A percentile compares a stretch with the other conserved stretches of the same genome.
Conservation (phyloP, 768 basidiomycete species). For the Phlebiopsis flavidoalba region DNA sequence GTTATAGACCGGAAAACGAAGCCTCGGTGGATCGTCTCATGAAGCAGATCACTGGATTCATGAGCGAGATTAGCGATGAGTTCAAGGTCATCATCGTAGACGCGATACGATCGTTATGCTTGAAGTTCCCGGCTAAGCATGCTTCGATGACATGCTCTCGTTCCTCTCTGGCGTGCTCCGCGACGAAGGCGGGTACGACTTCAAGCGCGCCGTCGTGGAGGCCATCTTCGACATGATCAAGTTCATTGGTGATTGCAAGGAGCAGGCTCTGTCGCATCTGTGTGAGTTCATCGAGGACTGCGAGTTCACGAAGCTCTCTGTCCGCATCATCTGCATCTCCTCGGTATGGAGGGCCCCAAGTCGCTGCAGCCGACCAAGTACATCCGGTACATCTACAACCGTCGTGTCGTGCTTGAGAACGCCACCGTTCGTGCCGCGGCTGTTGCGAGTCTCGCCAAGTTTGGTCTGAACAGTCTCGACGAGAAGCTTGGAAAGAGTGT, state of each 20-base stretch:
- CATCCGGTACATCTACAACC: constrained; percentile 99
- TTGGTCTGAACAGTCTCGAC: constrained; percentile 87
- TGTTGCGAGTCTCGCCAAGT: constrained; percentile 92
- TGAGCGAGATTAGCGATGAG: constrained; percentile 99
- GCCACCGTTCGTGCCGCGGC: constrained; percentile 97
- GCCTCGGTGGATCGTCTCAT: constrained; percentile 98
- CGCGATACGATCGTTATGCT: constrained; percentile 94
- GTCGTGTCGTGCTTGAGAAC: constrained; percentile 92
- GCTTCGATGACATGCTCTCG: constrained; percentile 86
- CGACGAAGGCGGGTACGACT: constrained; percentile 98
- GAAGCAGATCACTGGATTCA: constrained; percentile 98
- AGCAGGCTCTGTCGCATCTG: constrained; percentile 94
- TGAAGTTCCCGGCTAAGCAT: constrained; percentile 98
- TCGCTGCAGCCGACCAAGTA: constrained; percentile 97
- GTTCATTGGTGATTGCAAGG: constrained; percentile 92
- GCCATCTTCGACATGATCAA: constrained; percentile 99
- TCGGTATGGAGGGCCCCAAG: constrained; percentile 94
- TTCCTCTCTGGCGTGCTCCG: constrained; percentile 96
- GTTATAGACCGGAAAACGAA: constrained; percentile 90
- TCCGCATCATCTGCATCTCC: constrained; percentile 91
- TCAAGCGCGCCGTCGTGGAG: constrained; percentile 98
- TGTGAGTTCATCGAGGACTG: constrained; percentile 99
- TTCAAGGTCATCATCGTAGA: constrained; percentile 99
- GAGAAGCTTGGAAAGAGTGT: constrained; percentile 77
- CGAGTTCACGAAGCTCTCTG: constrained; percentile 98